Percentiles rank a stretch among this genome's conserved stretches.
Conservation (phyloP, 1,139 yeast genomes). For the Blastobotrys indianensis region DNA sequence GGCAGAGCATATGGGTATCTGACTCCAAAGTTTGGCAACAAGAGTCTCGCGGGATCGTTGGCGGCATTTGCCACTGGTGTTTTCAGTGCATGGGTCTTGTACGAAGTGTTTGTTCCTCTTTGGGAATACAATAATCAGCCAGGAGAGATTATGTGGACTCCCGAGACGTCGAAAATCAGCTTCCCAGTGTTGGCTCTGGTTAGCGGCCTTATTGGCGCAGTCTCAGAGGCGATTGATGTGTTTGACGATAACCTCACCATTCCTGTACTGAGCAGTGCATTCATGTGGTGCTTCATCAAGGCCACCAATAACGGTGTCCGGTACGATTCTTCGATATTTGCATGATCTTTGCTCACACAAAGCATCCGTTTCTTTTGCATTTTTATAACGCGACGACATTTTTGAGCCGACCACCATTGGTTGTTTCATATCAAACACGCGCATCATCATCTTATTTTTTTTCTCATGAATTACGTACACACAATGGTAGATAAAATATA, state of each 20-base stretch:
- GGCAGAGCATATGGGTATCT: conserved; percentile 80
- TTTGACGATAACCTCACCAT: conserved; percentile 92
- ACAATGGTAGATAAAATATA: not conserved
- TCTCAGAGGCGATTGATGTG: conserved; percentile 76
- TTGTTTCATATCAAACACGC: no score
- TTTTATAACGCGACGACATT: no score
- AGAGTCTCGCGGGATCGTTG: conserved; percentile 80
- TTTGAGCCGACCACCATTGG: no score
- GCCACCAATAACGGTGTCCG: conserved; percentile 14
- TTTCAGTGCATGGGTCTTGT: conserved; percentile 56
- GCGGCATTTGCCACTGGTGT: conserved; percentile 83
- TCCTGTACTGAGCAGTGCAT: conserved; percentile 72
- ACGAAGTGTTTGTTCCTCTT: conserved; percentile 64
- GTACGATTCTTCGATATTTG: conserved; percentile 18
- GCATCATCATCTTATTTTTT: no score
- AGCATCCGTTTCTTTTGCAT: not conserved
- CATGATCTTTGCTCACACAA: conserved; percentile 1
- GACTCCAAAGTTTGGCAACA: conserved; percentile 71
- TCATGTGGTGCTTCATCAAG: conserved; percentile 37
- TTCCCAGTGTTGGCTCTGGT: conserved; percentile 49
- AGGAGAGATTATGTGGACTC: conserved; percentile 58
- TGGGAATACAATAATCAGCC: conserved; percentile 45
- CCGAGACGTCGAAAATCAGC: conserved; percentile 51
- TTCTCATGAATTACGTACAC: no score
- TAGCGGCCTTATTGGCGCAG: conserved; percentile 76